Base-by-base conservation (phyloP, 805 yeast genomes). In the Citeromyces matritensis region DNA sequence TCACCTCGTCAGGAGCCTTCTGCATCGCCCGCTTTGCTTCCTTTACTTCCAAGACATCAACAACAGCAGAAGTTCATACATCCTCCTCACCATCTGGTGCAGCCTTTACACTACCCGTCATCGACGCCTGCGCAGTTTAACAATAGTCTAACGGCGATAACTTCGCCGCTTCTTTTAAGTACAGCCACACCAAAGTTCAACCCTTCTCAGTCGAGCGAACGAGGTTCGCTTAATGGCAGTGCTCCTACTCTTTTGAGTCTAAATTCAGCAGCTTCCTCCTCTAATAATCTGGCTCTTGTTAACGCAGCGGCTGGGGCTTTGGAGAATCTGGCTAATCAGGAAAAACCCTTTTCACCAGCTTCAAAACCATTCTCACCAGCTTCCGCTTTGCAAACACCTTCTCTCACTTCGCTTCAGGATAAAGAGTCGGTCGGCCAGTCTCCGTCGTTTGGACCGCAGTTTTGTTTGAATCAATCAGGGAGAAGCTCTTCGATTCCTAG, bases 61-160 rank as follows among this genome's bases (percentile, higher is more conserved):
- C 27, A 15, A 2, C 31, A 31, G 14, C 24, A 15, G 11, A 15
- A 30, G 29, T 23, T 30, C 25, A 28, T n/a, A 29, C 29, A 29
- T 5, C 46, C 35, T 34, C 49, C 17, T 45, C 46, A 17, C 9
- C 41, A 35, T 33, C 53, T 50, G 23, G 69, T 65, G 12, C 75
- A 69, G 45, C 73, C 75, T 13, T 49, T 70, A 27, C 76, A 73
- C 48, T 73, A 73, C 44, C 83, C 83, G 5, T 58, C 71, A 4
- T 71, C 79, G 1, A 73, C 80, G 2, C 83, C 83, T 10, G 67
- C 80, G 2, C 80, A 73, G 42, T 75, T 71, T 58, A 80, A 78
- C 21, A 71, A 78, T 0, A 74, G 74, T 27, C 49, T 75, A 32
- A 66, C 69, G 37, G 49, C 73, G 24, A 73, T 75, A 35, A 74